These are phyloP conservation scores for Agastache rugosa DNA, from an alignment of 257 asterid genomes.

Conservation along the genomic window DNA sequence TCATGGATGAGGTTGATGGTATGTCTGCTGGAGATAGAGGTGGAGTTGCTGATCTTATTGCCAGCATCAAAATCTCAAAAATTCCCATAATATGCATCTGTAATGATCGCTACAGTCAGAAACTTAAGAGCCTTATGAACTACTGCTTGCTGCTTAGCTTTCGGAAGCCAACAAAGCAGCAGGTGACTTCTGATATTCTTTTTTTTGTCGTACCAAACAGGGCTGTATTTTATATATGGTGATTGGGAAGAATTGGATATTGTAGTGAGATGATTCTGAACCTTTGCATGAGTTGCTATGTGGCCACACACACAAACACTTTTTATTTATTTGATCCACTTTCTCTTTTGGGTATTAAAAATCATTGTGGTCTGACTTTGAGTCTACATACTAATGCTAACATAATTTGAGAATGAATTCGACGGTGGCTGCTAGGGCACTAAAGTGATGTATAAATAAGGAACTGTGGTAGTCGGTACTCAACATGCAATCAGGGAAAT, in stretches of 20 bases:
- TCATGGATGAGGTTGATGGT: constrained; percentile 99
- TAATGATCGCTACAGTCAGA: constrained; percentile 98
- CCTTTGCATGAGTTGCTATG: constrained; percentile 8
- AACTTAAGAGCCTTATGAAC: constrained; percentile 95
- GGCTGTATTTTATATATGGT: constrained; percentile 8
- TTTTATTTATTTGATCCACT: not conserved
- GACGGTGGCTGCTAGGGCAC: not conserved
- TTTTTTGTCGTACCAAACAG: constrained; percentile 18
- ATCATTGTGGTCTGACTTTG: not conserved
- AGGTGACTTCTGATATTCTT: constrained; percentile 55
- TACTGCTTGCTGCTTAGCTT: constrained; percentile 84
- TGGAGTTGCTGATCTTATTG: constrained; percentile 97
- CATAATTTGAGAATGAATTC: not conserved
- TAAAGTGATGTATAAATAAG: not conserved
- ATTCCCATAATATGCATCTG: constrained; percentile 97
- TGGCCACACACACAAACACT: not conserved
- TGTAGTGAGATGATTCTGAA: constrained; percentile 6
- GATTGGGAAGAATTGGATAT: constrained; percentile 4
- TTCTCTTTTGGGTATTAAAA: not conserved
- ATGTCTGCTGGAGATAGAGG: constrained; percentile 99
- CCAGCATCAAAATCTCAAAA: constrained; percentile 91
- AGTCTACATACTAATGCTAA: constrained; percentile 14
- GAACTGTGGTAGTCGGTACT: not conserved
- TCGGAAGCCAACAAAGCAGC: constrained; percentile 97
- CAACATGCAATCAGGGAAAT: not conserved